Evolutionary conservation across 768 basidiomycete species (phyloP).

Genomic region (Lentinula aciculospora): DNA sequence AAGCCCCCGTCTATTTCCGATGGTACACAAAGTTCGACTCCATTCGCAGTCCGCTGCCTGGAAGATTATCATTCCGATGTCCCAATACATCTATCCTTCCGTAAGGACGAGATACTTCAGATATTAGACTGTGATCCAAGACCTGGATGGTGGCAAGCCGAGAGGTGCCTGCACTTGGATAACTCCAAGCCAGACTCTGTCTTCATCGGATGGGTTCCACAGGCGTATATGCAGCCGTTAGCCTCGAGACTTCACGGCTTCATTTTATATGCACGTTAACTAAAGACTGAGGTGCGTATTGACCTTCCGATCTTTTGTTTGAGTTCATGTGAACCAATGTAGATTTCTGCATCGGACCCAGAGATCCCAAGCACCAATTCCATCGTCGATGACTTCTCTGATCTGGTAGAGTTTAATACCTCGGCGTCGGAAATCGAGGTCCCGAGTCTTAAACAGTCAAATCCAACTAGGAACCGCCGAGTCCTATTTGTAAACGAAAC

Average conservation of each 20-base stretch:
- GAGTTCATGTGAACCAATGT: too few relatives aligned
- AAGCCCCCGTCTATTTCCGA: too few relatives aligned
- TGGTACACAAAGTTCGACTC: not conserved
- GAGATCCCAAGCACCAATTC: slow-evolving; percentile 44
- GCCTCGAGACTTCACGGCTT: not conserved
- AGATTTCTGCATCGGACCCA: too few relatives aligned
- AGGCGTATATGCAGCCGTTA: not conserved
- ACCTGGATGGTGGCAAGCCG: not conserved
- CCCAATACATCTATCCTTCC: not conserved
- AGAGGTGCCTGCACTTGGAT: not conserved
- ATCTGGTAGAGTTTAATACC: too few relatives aligned
- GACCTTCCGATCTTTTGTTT: too few relatives aligned
- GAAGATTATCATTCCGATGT: not conserved
- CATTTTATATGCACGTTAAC: too few relatives aligned
- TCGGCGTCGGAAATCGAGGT: too few relatives aligned
- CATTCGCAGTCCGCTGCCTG: not conserved
- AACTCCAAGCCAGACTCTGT: not conserved
- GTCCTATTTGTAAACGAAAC: too few relatives aligned
- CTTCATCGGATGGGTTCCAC: not conserved
- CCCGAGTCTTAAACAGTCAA: too few relatives aligned
- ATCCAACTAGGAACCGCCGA: too few relatives aligned
- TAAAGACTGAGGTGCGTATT: not conserved
- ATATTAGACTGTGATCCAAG: not conserved
- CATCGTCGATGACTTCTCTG: too few relatives aligned
- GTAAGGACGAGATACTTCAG: not conserved